A percentile compares a stretch with the other conserved stretches of the same genome.
These are phyloP conservation scores for Aspergillus uvarum DNA, from an alignment of 2,329 filamentous ascomycete species.

Conservation along the genomic window DNA sequence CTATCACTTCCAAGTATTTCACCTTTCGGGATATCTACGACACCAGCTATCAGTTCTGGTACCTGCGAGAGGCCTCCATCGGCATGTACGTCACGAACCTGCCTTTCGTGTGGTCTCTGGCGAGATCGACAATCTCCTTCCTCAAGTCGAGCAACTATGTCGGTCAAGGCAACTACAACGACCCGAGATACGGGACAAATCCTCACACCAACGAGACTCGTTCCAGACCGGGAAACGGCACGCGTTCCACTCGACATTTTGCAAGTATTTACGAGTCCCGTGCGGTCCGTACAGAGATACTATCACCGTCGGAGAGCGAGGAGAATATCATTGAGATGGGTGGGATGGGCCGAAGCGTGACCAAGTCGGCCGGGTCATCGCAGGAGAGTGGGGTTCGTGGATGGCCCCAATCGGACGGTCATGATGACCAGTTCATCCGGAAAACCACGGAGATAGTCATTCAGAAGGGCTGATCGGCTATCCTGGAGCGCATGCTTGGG, in stretches of 20 bases:
- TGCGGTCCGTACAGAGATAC: neutral
- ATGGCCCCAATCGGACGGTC: neutral
- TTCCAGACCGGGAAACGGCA: neutral
- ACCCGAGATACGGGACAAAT: neutral
- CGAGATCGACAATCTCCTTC: neutral
- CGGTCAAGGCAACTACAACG: neutral
- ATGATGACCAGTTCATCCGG: neutral
- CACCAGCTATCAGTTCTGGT: constrained; percentile 7
- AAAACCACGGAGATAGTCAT: constrained; percentile 4
- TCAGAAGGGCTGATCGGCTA: neutral
- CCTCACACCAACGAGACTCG: neutral
- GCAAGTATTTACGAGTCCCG: neutral
- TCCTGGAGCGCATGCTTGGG: neutral
- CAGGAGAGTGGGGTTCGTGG: neutral
- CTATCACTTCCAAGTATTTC: constrained; percentile 4
- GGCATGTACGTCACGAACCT: constrained; percentile 8
- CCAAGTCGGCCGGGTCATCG: neutral
- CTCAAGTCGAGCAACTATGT: constrained; percentile 3
- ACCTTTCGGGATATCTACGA: constrained; percentile 4
- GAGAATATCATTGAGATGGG: constrained; percentile 8
- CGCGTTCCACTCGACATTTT: constrained; percentile 1
- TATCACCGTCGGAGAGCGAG: constrained; percentile 1
- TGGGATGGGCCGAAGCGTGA: neutral
- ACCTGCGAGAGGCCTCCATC: constrained; percentile 5
- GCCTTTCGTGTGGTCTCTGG: constrained; percentile 5